Percentiles rank a stretch among this genome's conserved stretches.
Evolutionary conservation across 768 basidiomycete genomes (phyloP).

Genomic region (Hericium rajendrae): DNA sequence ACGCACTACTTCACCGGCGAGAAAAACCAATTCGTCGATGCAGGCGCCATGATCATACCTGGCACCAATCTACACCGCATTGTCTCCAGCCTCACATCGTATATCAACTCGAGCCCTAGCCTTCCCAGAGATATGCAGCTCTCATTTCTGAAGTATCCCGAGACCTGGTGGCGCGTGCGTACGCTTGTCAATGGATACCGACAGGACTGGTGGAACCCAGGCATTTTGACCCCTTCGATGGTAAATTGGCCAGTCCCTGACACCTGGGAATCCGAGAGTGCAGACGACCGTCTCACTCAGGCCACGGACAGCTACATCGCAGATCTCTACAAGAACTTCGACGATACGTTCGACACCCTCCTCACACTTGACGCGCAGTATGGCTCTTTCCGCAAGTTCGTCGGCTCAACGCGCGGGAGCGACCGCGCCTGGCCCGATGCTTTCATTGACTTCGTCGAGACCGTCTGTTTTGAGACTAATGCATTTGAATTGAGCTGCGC

Average conservation of each 20-base stretch:
- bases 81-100: constrained; percentile 6
- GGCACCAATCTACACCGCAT: constrained; percentile 4
- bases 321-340: constrained; percentile 6
- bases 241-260: constrained; percentile 9
- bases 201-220: not conserved
- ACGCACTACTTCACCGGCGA: constrained; percentile 12
- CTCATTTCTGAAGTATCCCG: constrained; percentile 6
- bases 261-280: constrained; percentile 4
- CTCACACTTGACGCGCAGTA: constrained; percentile 14
- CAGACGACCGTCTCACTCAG: constrained; percentile 9
- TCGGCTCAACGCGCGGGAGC: not conserved
- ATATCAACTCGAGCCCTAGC: not conserved
- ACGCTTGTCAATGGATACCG: constrained; percentile 6
- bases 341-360: constrained; percentile 7
- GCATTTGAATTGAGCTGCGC: constrained; percentile 18
- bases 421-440: constrained; percentile 11
- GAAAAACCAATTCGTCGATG: constrained; percentile 13
- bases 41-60: constrained; percentile 15
- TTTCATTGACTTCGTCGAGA: constrained; percentile 17
- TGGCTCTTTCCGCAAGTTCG: constrained; percentile 16
- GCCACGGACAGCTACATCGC: constrained; percentile 5
- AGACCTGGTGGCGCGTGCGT: constrained; percentile 7
- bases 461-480: constrained; percentile 17
- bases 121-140: constrained; percentile 7
- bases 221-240: constrained; percentile 1